These are phyloP conservation scores for Colletotrichum australisinense DNA, from an alignment of 2,329 filamentous ascomycete species.

Conservation along the genomic window DNA sequence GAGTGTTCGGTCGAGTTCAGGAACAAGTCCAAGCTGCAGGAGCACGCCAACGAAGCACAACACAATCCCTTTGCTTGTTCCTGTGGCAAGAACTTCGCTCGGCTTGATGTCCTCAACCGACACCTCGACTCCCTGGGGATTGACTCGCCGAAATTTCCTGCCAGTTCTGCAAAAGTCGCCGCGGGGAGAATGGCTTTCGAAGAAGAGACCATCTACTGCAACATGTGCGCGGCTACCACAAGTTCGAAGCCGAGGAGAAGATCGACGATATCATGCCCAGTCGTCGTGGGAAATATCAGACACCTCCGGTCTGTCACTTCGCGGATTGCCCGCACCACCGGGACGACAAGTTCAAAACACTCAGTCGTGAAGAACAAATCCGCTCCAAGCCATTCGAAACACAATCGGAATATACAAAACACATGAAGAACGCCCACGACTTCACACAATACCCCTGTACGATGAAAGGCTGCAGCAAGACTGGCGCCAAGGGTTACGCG, in stretches of 20 bases:
- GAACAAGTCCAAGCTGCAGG: neutral
- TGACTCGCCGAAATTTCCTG: conserved; percentile 41
- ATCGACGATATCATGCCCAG: neutral
- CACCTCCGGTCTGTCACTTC: conserved; percentile 37
- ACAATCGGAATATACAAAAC: conserved; percentile 44
- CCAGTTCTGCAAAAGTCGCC: conserved; percentile 44
- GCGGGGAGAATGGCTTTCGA: conserved; percentile 46
- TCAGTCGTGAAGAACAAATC: conserved; percentile 24
- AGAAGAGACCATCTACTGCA: conserved; percentile 51
- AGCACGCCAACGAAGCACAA: conserved; percentile 24
- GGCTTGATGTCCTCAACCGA: conserved; percentile 41
- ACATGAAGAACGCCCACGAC: conserved; percentile 50
- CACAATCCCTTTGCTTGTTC: conserved; percentile 38
- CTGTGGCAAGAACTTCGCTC: conserved; percentile 42
- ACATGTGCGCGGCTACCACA: conserved; percentile 50
- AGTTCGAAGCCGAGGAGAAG: conserved; percentile 40
- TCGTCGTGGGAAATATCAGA: neutral
- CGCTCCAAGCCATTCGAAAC: conserved; percentile 35
- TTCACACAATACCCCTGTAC: conserved; percentile 47
- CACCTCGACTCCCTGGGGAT: conserved; percentile 39
- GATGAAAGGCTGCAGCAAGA: conserved; percentile 42
- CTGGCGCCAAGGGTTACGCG: conserved; percentile 40
- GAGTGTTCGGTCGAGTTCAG: conserved; percentile 21
- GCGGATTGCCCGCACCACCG: conserved; percentile 39
- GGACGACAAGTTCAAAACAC: conserved; percentile 20